These are phyloP conservation scores for Panaeolus cyanescens DNA, from an alignment of 768 basidiomycete species.

Conservation along the genomic window DNA sequence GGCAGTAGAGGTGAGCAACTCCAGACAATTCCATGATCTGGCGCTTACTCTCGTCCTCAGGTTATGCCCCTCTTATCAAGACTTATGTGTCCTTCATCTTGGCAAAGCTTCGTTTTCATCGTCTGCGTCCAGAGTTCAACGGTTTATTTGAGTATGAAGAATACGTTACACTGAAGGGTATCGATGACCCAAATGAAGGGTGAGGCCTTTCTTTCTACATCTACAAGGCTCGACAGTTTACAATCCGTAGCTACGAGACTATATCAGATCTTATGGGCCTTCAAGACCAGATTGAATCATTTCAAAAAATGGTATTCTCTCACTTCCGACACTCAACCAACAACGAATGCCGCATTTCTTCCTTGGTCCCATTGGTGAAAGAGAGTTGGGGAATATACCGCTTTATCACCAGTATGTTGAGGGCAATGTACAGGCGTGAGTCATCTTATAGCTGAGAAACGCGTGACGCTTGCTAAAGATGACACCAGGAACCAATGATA, in stretches of 20 bases:
- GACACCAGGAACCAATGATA: constrained; percentile 77
- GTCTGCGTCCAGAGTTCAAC: constrained; percentile 95
- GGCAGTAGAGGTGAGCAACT: constrained; percentile 66
- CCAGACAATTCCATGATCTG: not conserved
- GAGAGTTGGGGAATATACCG: constrained; percentile 99
- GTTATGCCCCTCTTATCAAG: constrained; percentile 90
- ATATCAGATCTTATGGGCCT: constrained; percentile 97
- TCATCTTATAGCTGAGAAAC: constrained; percentile 7
- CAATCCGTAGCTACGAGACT: constrained; percentile 80
- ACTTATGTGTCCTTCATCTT: constrained; percentile 96
- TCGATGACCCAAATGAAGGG: constrained; percentile 99
- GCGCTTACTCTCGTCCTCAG: constrained; percentile 37
- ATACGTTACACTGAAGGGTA: constrained; percentile 94
- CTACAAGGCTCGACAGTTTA: constrained; percentile 11
- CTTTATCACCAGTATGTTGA: constrained; percentile 98
- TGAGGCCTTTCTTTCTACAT: constrained; percentile 38
- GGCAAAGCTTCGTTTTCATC: constrained; percentile 94
- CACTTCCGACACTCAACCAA: constrained; percentile 90
- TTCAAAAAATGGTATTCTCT: constrained; percentile 96
- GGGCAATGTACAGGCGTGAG: constrained; percentile 94
- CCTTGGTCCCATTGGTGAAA: constrained; percentile 95
- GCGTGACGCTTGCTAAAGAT: not conserved
- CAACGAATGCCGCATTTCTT: constrained; percentile 96
- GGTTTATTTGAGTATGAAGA: constrained; percentile 99
- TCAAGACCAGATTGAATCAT: constrained; percentile 98